Percentiles rank a stretch among this genome's conserved stretches.
Evolutionary conservation across 2,329 filamentous ascomycete genomes (phyloP).

Genomic region (Calonectria pteridis): DNA sequence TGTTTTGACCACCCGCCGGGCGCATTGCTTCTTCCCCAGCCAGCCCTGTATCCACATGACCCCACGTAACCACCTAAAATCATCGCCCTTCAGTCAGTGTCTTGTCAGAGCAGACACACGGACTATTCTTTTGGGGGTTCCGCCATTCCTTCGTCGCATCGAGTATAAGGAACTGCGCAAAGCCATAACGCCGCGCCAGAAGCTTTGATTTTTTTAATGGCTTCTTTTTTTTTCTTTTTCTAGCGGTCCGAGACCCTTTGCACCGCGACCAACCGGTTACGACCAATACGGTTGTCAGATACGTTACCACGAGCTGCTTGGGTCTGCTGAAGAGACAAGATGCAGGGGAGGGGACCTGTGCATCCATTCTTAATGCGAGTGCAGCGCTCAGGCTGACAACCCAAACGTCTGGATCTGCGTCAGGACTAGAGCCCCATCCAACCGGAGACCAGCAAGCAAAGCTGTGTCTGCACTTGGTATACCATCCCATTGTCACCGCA

Average conservation of each 20-base stretch:
- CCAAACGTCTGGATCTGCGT: conserved; percentile 5
- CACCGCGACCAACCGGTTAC: background rate
- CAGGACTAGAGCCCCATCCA: background rate
- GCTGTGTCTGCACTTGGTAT: background rate
- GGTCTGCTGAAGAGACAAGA: background rate
- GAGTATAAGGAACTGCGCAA: background rate
- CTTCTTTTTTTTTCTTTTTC: too few species aligned
- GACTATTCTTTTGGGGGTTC: background rate
- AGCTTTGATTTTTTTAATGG: background rate
- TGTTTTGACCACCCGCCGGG: conserved; percentile 1
- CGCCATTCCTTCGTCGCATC: background rate
- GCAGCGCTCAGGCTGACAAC: background rate
- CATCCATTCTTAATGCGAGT: conserved; percentile 3
- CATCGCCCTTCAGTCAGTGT: conserved; percentile 4
- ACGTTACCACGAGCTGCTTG: background rate
- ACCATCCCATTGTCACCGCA: background rate
- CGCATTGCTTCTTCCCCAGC: conserved; percentile 11
- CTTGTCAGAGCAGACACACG: background rate
- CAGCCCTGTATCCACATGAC: conserved; percentile 8
- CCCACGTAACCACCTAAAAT: conserved; percentile 7
- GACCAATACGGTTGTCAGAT: background rate
- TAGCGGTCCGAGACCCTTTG: background rate
- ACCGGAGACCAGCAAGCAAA: background rate
- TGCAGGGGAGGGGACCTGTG: background rate
- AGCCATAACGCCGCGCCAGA: background rate